phyloP scores from a whole-genome alignment of 306 rosid genomes.

The Citrullus colocynthis region DNA sequence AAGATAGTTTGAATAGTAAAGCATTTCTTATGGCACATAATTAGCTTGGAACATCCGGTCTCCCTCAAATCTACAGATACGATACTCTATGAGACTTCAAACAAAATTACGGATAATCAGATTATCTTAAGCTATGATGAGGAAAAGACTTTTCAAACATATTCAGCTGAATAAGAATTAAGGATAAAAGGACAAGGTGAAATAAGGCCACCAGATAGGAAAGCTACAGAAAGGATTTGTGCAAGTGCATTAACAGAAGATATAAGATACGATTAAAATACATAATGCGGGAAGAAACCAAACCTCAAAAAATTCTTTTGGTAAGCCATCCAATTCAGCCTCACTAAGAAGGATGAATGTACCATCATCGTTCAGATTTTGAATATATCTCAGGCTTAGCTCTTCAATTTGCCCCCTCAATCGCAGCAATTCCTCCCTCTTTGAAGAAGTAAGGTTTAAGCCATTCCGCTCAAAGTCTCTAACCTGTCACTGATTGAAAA shows the following conservation, averaged over 20 bases:
- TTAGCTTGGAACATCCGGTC: background rate
- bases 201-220: background rate
- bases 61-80: background rate
- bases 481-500: slow-evolving; percentile 94
- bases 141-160: background rate
- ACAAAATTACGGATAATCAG: background rate
- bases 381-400: slow-evolving; percentile 58
- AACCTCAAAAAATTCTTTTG: slow-evolving; percentile 70
- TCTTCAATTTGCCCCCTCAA: slow-evolving; percentile 60
- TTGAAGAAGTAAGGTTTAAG: slow-evolving; percentile 71
- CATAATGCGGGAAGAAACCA: background rate
- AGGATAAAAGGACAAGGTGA: background rate
- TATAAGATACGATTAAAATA: background rate
- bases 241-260: background rate
- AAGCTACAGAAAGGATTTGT: background rate
- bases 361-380: slow-evolving; percentile 58
- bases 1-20: background rate
- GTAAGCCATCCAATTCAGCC: slow-evolving; percentile 78
- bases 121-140: background rate
- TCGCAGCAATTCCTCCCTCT: slow-evolving; percentile 73
- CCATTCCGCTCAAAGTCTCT: slow-evolving; percentile 92
- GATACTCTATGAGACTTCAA: background rate
- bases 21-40: background rate
- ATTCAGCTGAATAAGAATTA: background rate
- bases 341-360: slow-evolving; percentile 42